Evolutionary conservation across 352 stramenopile genomes (phyloP).

Genomic region (Blastocystis sp.): DNA sequence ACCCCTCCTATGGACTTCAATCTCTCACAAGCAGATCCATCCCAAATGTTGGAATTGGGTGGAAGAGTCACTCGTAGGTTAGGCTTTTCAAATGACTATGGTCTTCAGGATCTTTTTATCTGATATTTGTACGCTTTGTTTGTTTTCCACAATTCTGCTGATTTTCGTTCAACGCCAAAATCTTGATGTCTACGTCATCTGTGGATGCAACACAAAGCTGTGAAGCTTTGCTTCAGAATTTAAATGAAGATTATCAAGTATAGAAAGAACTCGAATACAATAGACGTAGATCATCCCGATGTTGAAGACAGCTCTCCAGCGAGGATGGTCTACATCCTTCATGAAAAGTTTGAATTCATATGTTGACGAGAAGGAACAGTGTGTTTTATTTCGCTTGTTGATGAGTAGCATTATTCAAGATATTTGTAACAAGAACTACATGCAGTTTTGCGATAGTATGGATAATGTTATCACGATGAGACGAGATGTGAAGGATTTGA

Average conservation of each 20-base stretch:
- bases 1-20: neutral
- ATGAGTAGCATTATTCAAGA: conserved; percentile 45
- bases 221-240: conserved; percentile 61
- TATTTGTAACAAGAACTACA: conserved; percentile 63
- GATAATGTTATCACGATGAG: conserved; percentile 53
- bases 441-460: conserved; percentile 58
- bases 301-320: conserved; percentile 54
- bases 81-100: conserved; percentile 22
- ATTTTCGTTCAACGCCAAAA: neutral
- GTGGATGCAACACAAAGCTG: conserved; percentile 45
- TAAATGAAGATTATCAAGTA: conserved; percentile 62
- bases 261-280: neutral
- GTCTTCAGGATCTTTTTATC: conserved; percentile 36
- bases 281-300: conserved; percentile 55
- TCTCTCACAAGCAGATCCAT: neutral
- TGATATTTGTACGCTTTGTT: conserved; percentile 10
- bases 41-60: conserved; percentile 4
- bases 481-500: conserved; percentile 54
- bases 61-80: neutral
- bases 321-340: conserved; percentile 50
- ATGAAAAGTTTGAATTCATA: conserved; percentile 38
- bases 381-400: neutral
- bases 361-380: conserved; percentile 57
- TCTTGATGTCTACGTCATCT: conserved; percentile 4
- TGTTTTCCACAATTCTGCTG: conserved; percentile 2